Base-by-base conservation (phyloP, 73 alveolate genomes). In the Paramecium sonneborni region DNA sequence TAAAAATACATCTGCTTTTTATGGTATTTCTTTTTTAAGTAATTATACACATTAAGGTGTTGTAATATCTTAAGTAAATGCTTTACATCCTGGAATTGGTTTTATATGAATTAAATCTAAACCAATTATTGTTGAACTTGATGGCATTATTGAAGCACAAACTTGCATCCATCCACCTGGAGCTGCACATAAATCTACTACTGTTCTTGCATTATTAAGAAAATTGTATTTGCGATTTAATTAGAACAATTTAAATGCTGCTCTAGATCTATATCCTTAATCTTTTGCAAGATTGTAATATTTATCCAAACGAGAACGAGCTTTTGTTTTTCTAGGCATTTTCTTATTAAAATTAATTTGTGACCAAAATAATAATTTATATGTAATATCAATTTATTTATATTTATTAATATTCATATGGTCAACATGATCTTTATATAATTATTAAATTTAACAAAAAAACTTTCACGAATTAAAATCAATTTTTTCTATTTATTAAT, bases 131-230 rank as follows among this genome's bases (percentile, higher is more conserved):
- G 97, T 96, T 67, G 99, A 95, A 1, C 98, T 96, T 38, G 96
- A 92, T 67, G 99, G 99, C 99, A 97, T 96, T 85, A 88, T 44
- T 69, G 23, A 20, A 72, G 91, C 57, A 46, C 62, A 93, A 21
- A 76, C 93, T 30, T 76, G 56, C 85, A 86, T 56, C 99, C 99
- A 99, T 3, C 99, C 99, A 18, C 99, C 99, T 43, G 99, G 99
- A 18, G 99, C 99, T 23, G 99, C 99, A 95, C 99, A 99, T 79
- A 99, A 97, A 96, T 99, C 99, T 26, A 99, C 96, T 57, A 97
- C 94, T 35, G 96, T 98, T 85, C 98, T 97, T 34, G 99, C 98
- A 7, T 95, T 93, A 72, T 96, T 93, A 28, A 98, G 95, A 93
- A 98, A 96, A 84, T 95, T 96, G 94, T 95, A 98, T 94, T 97